A percentile compares a stretch with the other conserved stretches of the same genome.
Evolutionary conservation across 2,329 filamentous ascomycete species (phyloP).

Genomic region (Trichoderma asperellum): DNA sequence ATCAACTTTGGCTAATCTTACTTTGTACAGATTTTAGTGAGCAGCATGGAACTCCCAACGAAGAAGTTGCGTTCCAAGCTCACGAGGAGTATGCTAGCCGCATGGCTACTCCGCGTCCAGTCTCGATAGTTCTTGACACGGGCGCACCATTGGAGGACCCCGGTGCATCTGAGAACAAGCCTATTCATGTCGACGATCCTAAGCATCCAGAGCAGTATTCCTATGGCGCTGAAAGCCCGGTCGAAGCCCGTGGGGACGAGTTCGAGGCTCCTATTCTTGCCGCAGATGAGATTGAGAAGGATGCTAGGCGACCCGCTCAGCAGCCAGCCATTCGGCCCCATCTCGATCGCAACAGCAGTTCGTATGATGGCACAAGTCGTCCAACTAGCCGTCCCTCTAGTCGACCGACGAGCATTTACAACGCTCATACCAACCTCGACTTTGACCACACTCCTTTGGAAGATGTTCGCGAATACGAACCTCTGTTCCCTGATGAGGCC

Average conservation of each 20-base stretch:
- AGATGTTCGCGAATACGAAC: conserved; percentile 92
- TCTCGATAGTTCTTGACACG: conserved; percentile 46
- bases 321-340: conserved; percentile 82
- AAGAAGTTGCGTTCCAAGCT: conserved; percentile 87
- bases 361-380: conserved; percentile 61
- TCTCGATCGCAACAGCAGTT: conserved; percentile 64
- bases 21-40: conserved; percentile 60
- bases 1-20: not conserved
- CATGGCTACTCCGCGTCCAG: conserved; percentile 68
- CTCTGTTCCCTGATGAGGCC: conserved; percentile 82
- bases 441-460: conserved; percentile 73
- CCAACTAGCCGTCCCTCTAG: conserved; percentile 62
- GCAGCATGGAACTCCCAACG: conserved; percentile 76
- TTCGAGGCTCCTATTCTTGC: conserved; percentile 83
- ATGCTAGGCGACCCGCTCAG: conserved; percentile 67
- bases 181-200: conserved; percentile 75
- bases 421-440: conserved; percentile 55
- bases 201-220: conserved; percentile 45
- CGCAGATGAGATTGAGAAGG: conserved; percentile 81
- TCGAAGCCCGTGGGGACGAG: conserved; percentile 62
- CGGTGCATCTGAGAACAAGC: conserved; percentile 50
- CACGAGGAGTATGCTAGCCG: conserved; percentile 82
- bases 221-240: conserved; percentile 46
- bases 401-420: conserved; percentile 60
- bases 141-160: conserved; percentile 30